Evolutionary conservation across 2,329 filamentous ascomycete genomes (phyloP).

Genomic region (Fusarium setosum): DNA sequence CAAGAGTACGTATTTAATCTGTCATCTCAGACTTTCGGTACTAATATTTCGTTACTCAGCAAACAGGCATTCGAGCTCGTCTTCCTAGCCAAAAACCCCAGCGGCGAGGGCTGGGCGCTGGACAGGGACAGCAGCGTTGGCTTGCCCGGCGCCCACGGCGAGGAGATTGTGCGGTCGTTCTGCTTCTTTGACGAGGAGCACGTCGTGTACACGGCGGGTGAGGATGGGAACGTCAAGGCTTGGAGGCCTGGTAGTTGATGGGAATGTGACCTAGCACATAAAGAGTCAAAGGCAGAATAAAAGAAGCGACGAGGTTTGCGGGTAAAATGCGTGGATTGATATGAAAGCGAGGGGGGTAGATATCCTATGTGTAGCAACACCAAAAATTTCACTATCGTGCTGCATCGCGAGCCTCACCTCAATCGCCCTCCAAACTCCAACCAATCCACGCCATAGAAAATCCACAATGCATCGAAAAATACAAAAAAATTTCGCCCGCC

Average conservation of each 20-base stretch:
- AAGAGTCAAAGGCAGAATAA: slow-evolving; percentile 22
- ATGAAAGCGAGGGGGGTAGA: neutral
- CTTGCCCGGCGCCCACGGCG: slow-evolving; percentile 71
- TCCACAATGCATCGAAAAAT: neutral
- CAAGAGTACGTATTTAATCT: slow-evolving; percentile 68
- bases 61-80: slow-evolving; percentile 69
- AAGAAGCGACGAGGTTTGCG: neutral
- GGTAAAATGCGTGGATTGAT: neutral
- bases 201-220: slow-evolving; percentile 68
- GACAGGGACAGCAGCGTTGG: slow-evolving; percentile 66
- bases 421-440: neutral
- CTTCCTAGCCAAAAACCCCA: slow-evolving; percentile 63
- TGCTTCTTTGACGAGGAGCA: slow-evolving; percentile 72
- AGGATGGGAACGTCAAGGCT: slow-evolving; percentile 68
- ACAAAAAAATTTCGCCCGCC: neutral
- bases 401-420: neutral
- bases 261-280: neutral
- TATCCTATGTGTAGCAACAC: neutral
- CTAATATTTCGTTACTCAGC: slow-evolving; percentile 47
- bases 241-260: slow-evolving; percentile 57
- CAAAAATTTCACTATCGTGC: neutral
- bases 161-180: slow-evolving; percentile 72
- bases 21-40: slow-evolving; percentile 42
- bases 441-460: neutral
- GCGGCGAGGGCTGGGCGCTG: slow-evolving; percentile 61